Evolutionary conservation across 108 stramenopile species (phyloP), one percentile per base, ranked within the genome.

Genomic region (Cyclostephanos invisitatus): DNA sequence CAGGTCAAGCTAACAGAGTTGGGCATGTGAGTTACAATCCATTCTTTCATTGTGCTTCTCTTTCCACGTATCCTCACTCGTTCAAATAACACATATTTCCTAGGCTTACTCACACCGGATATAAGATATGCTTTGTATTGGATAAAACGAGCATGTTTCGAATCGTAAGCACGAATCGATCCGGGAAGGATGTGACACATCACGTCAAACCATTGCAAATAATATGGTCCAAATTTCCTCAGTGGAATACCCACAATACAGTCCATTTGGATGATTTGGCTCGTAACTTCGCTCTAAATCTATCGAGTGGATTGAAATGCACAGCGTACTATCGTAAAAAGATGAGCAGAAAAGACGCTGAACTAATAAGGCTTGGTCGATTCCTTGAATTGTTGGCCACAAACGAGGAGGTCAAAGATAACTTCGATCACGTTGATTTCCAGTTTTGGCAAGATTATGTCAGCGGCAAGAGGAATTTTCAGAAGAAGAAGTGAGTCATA

Each of bases 131-230:
- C 65, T 97, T 97, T 72, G 96, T 97, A 11, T 66, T 98, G 14
- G 98, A 98, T 78, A 97, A 97, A 74, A 97, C 98, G 11, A 84
- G 81, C 47, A 98, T 98, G 98, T 97, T 98, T 70, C 75, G 80
- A 27, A 87, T 97, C 17, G 91, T 77, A 2, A 84, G 82, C 40
- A 93, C 88, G 7, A 70, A 71, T 47, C 73, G 84, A 24, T 77
- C 83, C 32, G 96, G 96, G 21, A 67, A 78, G 51, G 77, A 75
- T 17, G 69, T 84, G 8, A 69, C 80, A 14, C 93, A 96, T 80
- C 82, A 93, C 63, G 97, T 98, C 29, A 98, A 98, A 62, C 97
- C 98, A 4, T 72, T 98, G 48, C 96, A 97, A 74, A 87, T 98
- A n/a, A 98, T 98, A 49, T 98, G 98, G 98, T 67, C 74, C 51